Base-by-base conservation (phyloP, 805 yeast species). In the Sugiyamaella floridensis region DNA sequence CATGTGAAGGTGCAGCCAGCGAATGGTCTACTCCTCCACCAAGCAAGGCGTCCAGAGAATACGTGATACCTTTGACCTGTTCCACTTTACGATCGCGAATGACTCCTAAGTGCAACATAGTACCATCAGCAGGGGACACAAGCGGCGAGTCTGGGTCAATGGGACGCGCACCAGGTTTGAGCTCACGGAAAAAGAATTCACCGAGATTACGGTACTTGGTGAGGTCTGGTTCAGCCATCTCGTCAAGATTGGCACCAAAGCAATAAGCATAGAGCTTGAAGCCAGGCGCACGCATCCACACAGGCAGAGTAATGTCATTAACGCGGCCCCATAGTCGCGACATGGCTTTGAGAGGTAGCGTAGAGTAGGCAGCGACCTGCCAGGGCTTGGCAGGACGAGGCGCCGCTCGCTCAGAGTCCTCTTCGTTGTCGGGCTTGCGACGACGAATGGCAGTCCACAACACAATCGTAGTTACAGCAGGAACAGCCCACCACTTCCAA, bases 51-150 rank as follows among this genome's bases (percentile, higher is more conserved):
- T 87, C 92, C 14, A 93, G 77, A 1, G 95, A 83, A 67, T 93
- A 93, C 1, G 95, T 88, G 81, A 93, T 80, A 7, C 99, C 99
- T 71, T 93, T 93, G 42, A 93, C 98, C 68, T 92, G 98, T 68
- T 93, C 98, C 55, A 93, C 89, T 37, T 67, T 62, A 37, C 67
- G 62, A 59, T 86, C 87, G 34, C 96, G 96, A 41, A 87, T 80
- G 29, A 80, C 74, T 20, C 99, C 99, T 54, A 88, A 78, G 61
- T 88, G 90, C 54, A 93, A 72, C 15, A 93, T 85, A 58, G 79
- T 83, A 19, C 99, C 99, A 69, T 93, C 99, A 53, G 96, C 82
- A 2, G 99, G 99, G 37, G 93, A 83, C 8, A 84, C 93, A 48
- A 93, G 69, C 50, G 82, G 79, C 1, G 82, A 72, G 15, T 77